Evolutionary conservation across 2,329 filamentous ascomycete genomes (phyloP), one percentile per base, ranked within the genome.

Genomic region (Neurospora sp.): DNA sequence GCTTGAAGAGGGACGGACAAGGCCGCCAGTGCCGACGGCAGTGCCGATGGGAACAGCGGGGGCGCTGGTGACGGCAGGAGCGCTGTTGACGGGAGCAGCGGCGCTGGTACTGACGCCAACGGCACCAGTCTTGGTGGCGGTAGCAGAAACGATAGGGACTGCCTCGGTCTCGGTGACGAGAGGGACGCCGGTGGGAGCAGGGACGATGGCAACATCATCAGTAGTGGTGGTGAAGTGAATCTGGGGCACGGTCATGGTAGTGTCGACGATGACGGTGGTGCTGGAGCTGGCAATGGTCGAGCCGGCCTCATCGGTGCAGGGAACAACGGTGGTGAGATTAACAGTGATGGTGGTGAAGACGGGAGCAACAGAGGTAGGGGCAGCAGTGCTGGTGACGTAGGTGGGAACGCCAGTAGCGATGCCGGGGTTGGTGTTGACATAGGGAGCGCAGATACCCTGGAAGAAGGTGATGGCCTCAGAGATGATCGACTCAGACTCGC

Each of bases 401-500:
- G 84, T 85, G 75, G 88, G 87, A 78, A 88, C 83, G 46, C 85
- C 84, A 67, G 91, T 96, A 77, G 92, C 87, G 76, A 98, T 92
- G 73, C 86, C 92, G n/a, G 94, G 93, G 87, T 97, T 97, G 78
- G 86, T 76, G 17, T 86, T 83, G 41, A 92, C 86, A 81, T 90
- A 90, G 68, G 86, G 82, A 70, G 91, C 93, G 83, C 95, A 98
- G 82, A 98, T 92, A 79, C 94, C 94, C 81, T 94, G 90, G 85
- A 97, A 91, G 88, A 92, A 97, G 76, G 87, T 86, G 71, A 96
- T 86, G 71, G 93, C 92, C 75, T 88, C 82, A 69, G 88, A 84
- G 75, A 95, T 85, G 78, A 92, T 86, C 66, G 86, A 83, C 72
- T 89, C 86, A 71, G 86, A 85, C 71, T 86, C 85, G 73, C 89